Conservation (phyloP, 2,329 filamentous ascomycete genomes). For the Capronia epimyces region DNA sequence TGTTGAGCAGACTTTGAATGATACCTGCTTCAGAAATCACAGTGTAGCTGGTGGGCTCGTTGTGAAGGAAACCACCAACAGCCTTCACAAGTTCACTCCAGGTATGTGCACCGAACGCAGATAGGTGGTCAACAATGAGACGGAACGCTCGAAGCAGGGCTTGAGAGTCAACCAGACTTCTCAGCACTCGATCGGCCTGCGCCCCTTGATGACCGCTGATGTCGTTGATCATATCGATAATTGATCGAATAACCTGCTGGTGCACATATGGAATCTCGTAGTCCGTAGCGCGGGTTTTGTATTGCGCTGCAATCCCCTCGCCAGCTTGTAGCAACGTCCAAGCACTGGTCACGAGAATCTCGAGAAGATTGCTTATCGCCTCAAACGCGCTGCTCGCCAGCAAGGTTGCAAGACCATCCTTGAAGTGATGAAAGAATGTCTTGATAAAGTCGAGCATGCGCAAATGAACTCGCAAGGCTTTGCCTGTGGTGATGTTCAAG, state of each 20-base stretch:
- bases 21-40: conserved; percentile 92
- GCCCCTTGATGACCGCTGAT: conserved; percentile 79
- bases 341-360: conserved; percentile 68
- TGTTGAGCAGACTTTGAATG: conserved; percentile 77
- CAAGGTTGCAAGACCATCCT: conserved; percentile 76
- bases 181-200: conserved; percentile 80
- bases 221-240: conserved; percentile 94
- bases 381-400: conserved; percentile 80
- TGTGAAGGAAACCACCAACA: conserved; percentile 93
- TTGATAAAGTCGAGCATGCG: conserved; percentile 84
- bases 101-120: conserved; percentile 80
- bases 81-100: conserved; percentile 94
- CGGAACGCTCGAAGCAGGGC: conserved; percentile 73
- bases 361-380: conserved; percentile 79
- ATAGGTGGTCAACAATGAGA: conserved; percentile 72
- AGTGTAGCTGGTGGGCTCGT: conserved; percentile 94
- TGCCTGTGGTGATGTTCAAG: conserved; percentile 71
- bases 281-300: conserved; percentile 77
- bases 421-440: conserved; percentile 76
- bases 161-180: conserved; percentile 91
- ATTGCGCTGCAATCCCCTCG: conserved; percentile 65
- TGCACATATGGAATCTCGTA: conserved; percentile 91
- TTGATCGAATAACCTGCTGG: conserved; percentile 86
- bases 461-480: conserved; percentile 77
- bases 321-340: conserved; percentile 61